phyloP scores from a whole-genome alignment of 768 basidiomycete species.

The Pleurotus salmoneostramineus region DNA sequence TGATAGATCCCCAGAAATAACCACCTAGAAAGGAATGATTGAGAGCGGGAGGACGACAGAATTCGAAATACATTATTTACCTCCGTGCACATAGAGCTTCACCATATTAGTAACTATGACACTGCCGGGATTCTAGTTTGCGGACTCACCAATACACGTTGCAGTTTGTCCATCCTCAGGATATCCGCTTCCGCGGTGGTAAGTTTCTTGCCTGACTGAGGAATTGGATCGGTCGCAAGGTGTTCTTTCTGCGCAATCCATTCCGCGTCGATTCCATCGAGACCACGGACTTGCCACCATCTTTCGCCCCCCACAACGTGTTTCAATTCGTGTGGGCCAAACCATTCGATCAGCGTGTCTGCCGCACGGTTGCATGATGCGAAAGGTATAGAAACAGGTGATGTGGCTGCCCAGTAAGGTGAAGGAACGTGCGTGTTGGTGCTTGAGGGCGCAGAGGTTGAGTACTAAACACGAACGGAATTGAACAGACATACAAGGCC shows the following conservation, averaged over 20 bases:
- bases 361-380: constrained; percentile 56
- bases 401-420: constrained; percentile 61
- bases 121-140: neutral
- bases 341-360: constrained; percentile 64
- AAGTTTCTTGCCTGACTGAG: constrained; percentile 23
- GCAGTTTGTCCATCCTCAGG: constrained; percentile 49
- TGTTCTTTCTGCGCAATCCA: constrained; percentile 55
- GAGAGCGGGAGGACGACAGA: too few relatives aligned
- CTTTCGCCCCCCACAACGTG: constrained; percentile 68
- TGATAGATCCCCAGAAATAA: constrained; percentile 65
- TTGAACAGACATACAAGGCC: constrained; percentile 40
- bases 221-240: constrained; percentile 20
- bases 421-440: constrained; percentile 70
- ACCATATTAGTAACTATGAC: constrained; percentile 10
- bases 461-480: neutral
- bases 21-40: constrained; percentile 36
- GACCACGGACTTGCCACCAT: constrained; percentile 82
- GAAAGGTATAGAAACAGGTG: constrained; percentile 54
- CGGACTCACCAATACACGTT: constrained; percentile 47
- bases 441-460: constrained; percentile 20
- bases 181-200: constrained; percentile 34
- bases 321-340: constrained; percentile 67
- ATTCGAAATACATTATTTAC: too few relatives aligned
- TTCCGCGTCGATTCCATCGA: constrained; percentile 64
- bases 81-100: constrained; percentile 67